Percentiles rank a stretch among this genome's conserved stretches.
These are phyloP conservation scores for Oenanthe sinensis DNA, from an alignment of 129 eudicot genomes.

Conservation along the genomic window DNA sequence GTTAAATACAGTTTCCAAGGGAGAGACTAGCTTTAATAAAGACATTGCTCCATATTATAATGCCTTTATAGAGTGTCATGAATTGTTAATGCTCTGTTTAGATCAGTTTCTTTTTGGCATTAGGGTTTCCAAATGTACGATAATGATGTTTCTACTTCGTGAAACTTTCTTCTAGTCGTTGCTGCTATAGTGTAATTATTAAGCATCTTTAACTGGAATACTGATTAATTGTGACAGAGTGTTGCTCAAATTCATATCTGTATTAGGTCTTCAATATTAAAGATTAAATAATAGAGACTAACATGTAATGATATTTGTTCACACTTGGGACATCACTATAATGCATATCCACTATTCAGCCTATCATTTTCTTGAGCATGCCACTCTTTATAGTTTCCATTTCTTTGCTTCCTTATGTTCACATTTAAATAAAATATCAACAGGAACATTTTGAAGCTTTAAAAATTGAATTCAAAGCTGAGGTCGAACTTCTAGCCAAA, in stretches of 20 bases:
- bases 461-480: slow-evolving; percentile 65
- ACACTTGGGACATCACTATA: not conserved
- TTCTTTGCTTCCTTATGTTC: not conserved
- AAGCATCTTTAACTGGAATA: not conserved
- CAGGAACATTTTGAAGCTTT: slow-evolving; percentile 72
- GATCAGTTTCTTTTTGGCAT: not conserved
- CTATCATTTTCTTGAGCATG: not conserved
- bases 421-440: not conserved
- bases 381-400: not conserved
- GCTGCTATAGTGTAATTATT: not conserved
- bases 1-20: not conserved
- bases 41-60: not conserved
- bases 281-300: not conserved
- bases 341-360: not conserved
- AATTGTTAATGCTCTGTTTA: not conserved
- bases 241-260: not conserved
- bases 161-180: not conserved
- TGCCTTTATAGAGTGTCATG: not conserved
- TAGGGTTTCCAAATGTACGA: not conserved
- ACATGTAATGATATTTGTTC: not conserved
- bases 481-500: slow-evolving; percentile 81
- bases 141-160: not conserved
- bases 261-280: not conserved
- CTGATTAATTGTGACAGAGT: not conserved
- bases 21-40: not conserved